Percentiles rank a stretch among this genome's conserved stretches.
These are phyloP conservation scores for Funneliformis caledonium DNA, from an alignment of 371 early-diverging fungal species.

Conservation along the genomic window DNA sequence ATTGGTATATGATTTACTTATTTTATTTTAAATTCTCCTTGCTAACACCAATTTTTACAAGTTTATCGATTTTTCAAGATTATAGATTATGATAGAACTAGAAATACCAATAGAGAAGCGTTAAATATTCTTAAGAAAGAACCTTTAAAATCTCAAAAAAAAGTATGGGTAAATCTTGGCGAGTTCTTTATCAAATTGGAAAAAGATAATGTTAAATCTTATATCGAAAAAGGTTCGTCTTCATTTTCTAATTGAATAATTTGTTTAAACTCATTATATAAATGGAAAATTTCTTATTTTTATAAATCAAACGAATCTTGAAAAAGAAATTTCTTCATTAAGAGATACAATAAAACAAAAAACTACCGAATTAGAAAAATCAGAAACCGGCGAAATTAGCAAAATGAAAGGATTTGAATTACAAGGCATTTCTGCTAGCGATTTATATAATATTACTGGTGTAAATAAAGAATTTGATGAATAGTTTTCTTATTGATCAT, in stretches of 20 bases:
- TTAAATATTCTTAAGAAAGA: conserved; percentile 55
- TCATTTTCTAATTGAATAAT: not conserved
- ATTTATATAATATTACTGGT: conserved; percentile 48
- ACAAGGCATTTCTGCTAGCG: conserved; percentile 48
- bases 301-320: conserved; percentile 42
- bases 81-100: conserved; percentile 63
- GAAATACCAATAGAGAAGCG: conserved; percentile 67
- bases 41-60: not conserved
- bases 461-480: not conserved
- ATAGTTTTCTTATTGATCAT: not conserved
- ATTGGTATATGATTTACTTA: conserved; percentile 48
- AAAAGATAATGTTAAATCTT: conserved; percentile 46
- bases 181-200: conserved; percentile 69
- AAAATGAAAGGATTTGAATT: conserved; percentile 54
- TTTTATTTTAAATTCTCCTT: not conserved
- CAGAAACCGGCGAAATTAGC: conserved; percentile 41
- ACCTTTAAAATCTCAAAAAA: conserved; percentile 45
- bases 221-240: conserved; percentile 54
- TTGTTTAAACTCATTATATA: not conserved
- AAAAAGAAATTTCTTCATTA: conserved; percentile 38
- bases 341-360: conserved; percentile 40
- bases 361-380: conserved; percentile 39
- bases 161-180: conserved; percentile 67
- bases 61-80: conserved; percentile 48
- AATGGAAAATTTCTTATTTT: not conserved